These are phyloP conservation scores for Kwoniella newhampshirensis DNA, from an alignment of 768 basidiomycete species.

Conservation along the genomic window DNA sequence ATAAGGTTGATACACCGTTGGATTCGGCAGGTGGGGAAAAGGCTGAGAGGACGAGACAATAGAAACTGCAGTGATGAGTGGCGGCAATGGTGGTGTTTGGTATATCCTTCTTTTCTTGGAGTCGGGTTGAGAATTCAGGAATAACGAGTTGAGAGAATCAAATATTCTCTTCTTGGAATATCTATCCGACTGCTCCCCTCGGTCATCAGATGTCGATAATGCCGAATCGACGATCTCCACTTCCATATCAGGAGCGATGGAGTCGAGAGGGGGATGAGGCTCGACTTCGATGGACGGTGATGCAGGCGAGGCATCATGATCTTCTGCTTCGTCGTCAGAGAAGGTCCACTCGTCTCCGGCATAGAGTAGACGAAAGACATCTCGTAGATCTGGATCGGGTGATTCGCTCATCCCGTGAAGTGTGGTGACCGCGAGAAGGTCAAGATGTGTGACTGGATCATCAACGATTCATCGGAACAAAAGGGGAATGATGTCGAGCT, in stretches of 20 bases:
- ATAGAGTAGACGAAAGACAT: slow-evolving; percentile 36
- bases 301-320: neutral
- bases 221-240: slow-evolving; percentile 22
- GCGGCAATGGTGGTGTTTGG: neutral
- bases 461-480: neutral
- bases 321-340: slow-evolving; percentile 14
- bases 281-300: slow-evolving; percentile 6
- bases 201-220: neutral
- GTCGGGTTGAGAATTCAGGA: neutral
- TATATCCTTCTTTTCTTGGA: slow-evolving; percentile 22
- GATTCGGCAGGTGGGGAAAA: slow-evolving; percentile 21
- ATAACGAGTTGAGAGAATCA: slow-evolving; percentile 23
- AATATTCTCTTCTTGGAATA: slow-evolving; percentile 28
- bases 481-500: neutral
- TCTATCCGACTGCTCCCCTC: neutral
- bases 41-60: slow-evolving; percentile 26
- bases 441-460: too few species aligned
- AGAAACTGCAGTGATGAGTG: neutral
- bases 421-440: too few species aligned
- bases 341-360: slow-evolving; percentile 29
- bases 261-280: slow-evolving; percentile 17
- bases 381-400: slow-evolving; percentile 30
- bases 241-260: slow-evolving; percentile 14
- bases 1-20: slow-evolving; percentile 28
- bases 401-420: slow-evolving; percentile 15